Base-by-base conservation (phyloP, 2,329 filamentous ascomycete genomes). In the Chaetomium sp. region DNA sequence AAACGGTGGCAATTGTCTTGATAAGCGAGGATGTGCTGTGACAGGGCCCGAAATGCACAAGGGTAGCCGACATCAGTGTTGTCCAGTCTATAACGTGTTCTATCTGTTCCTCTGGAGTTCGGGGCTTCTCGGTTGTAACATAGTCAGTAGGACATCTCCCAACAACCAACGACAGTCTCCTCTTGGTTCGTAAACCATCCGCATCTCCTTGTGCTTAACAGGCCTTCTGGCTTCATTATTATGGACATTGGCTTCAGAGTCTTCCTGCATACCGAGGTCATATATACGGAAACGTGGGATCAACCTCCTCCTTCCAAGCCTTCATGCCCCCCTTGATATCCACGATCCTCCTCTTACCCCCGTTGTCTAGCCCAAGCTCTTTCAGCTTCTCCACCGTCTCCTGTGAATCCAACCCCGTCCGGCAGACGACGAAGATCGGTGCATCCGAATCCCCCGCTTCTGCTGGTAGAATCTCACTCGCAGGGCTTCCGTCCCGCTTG, bases 341-440 rank as follows among this genome's bases (percentile, higher is more conserved):
- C 12, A 86, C 85, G 53, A 94, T 85, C 69, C 83, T 86, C 12
- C 87, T 81, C 54, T 79, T 76, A 0, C 85, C 84, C 1, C 77
- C 75, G n/a, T 73, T 72, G 35, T 81, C 84, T 2, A 87, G 69
- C 0, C 85, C 85, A 53, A 86, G 72, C 16, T 89, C 84, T 71
- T 89, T 88, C 63, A 94, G 78, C 70, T 85, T 88, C 70, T 80
- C 83, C 0, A 87, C 83, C 0, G 87, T 87, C 23, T 92, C 70
- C 73, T 94, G 91, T 12, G 90, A 93, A 74, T 95, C 91, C 68
- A 93, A 91, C 0, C 91, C 91, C 1, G 90, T 80, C 33, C 90
- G 82, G 69, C 91, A 95, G 0, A 95, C 82, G 0, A 92, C 78
- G 65, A 90, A 90, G 25, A 95, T 86, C 0, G 88, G 84, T 2